A percentile compares a stretch with the other conserved stretches of the same genome.
phyloP scores from a whole-genome alignment of 306 rosid species.

The Pueraria montana region DNA sequence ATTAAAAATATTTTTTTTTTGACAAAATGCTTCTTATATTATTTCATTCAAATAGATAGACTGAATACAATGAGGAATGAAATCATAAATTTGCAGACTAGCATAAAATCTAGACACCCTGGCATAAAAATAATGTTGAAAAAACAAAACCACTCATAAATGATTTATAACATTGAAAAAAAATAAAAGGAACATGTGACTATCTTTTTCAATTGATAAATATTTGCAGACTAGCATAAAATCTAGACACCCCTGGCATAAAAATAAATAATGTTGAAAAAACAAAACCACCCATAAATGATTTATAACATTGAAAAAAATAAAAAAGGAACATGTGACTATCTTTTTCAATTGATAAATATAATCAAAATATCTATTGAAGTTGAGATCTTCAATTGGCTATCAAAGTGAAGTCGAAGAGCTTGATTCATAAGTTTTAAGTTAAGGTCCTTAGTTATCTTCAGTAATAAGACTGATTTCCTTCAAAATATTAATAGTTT shows the following conservation, averaged over 20 bases:
- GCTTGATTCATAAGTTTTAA: neutral
- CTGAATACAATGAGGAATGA: too few species aligned
- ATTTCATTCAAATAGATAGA: too few species aligned
- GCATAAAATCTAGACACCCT: too few species aligned
- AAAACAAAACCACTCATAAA: neutral
- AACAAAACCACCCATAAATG: neutral
- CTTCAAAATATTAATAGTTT: conserved; percentile 2
- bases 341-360: neutral
- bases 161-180: neutral
- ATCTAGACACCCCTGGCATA: too few species aligned
- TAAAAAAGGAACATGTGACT: neutral
- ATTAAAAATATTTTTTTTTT: too few species aligned
- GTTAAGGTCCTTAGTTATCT: neutral
- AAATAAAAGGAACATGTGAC: neutral
- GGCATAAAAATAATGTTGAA: neutral
- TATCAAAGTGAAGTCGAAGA: neutral
- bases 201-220: neutral
- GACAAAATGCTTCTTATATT: too few species aligned
- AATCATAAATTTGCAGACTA: too few species aligned
- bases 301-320: neutral
- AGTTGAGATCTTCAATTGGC: neutral
- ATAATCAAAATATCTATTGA: neutral
- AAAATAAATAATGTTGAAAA: neutral
- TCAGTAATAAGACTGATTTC: neutral
- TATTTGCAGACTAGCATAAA: neutral